Evolutionary conservation across 139 green algal species (phyloP).

Genomic region (Tetradesmus obliquus): DNA sequence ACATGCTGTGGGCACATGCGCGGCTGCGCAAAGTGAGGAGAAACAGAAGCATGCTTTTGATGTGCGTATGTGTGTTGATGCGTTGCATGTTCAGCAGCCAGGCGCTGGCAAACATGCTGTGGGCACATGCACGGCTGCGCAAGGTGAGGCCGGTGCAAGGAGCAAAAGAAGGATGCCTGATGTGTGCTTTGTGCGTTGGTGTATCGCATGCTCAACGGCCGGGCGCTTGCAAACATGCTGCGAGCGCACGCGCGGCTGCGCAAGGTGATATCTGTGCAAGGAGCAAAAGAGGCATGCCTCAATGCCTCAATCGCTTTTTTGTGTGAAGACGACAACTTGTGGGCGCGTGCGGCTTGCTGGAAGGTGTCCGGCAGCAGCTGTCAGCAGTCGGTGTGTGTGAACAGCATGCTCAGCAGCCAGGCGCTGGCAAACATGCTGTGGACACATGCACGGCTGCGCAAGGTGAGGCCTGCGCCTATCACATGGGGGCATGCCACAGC

Average conservation of each 20-base stretch:
- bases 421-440: conserved; percentile 42
- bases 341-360: background rate
- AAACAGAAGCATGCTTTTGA: background rate
- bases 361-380: background rate
- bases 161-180: too few relatives aligned
- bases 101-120: conserved; percentile 40
- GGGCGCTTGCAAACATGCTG: conserved; percentile 41
- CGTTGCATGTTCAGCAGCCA: background rate
- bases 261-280: background rate
- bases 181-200: too few relatives aligned
- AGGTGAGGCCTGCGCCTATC: background rate
- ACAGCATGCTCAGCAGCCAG: background rate
- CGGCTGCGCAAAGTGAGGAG: background rate
- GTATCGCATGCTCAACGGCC: background rate
- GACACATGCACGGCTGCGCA: conserved; percentile 9
- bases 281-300: background rate
- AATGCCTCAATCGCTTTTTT: too few relatives aligned
- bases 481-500: too few relatives aligned
- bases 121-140: conserved; percentile 19
- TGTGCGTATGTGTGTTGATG: background rate
- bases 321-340: background rate
- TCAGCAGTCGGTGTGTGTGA: background rate
- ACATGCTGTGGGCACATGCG: conserved; percentile 38
- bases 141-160: background rate
- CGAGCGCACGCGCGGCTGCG: conserved; percentile 18